Base-by-base conservation (phyloP, 306 rosid species). In the Vigna angularis region DNA sequence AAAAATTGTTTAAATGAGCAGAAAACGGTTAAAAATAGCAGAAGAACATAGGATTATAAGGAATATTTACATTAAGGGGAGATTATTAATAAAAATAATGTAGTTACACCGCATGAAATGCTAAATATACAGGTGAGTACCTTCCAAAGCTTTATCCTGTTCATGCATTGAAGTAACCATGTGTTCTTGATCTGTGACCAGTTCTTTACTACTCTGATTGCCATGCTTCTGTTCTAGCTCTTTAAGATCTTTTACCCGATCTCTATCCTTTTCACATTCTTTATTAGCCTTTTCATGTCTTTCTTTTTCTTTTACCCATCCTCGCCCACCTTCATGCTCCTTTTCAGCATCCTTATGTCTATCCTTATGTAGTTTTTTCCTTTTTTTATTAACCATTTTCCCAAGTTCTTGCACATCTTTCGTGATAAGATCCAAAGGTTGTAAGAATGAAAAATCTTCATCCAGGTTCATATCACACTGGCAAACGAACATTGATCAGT, bases 351-450 rank as follows among this genome's bases (percentile, higher is more conserved):
- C 94, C 66, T 85, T 91, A 67, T 82, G 83, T 83, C 75, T 84
- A 13, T 95, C 95, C 85, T 88, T 95, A 40, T 50, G 89, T 70
- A 71, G 67, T 81, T 59, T 86, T 85, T 84, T 91, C 87, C 83
- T 88, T 81, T 89, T 89, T 26, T 95, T 97, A 79, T 69, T 90
- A 24, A 95, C 80, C 83, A 92, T 81, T 88, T 89, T 91, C 81
- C 92, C 76, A 40, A 95, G 87, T 83, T 95, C 92, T 68, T 85
- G 63, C 65, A 91, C 92, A 88, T 89, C 93, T 83, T 92, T 95
- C 20, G 97, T 93, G 83, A 95, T 91, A 70, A 95, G 97, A 85
- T 95, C 98, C 81, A 92, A 65, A 74, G 98, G 98, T 80, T 91
- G 90, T 81, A 86, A 72, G 84, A 95, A 90, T 8, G 97, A 92